A percentile compares a stretch with the other conserved stretches of the same genome.
Evolutionary conservation across 805 yeast genomes (phyloP).

Genomic region (Kuraishia floccosa): DNA sequence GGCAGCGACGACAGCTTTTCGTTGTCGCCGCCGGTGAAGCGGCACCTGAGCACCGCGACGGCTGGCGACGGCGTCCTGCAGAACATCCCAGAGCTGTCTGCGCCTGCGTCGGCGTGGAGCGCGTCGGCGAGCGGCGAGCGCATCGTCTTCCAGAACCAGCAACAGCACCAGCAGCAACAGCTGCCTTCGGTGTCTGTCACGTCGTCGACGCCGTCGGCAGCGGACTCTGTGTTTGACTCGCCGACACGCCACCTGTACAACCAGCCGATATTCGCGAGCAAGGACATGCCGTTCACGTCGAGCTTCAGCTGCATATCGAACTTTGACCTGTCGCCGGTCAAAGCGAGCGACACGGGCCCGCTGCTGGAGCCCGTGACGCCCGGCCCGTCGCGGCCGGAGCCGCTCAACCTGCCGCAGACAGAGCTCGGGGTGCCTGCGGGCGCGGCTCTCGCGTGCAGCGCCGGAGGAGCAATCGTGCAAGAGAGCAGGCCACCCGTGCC

Average conservation of each 20-base stretch:
- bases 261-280: slow-evolving; percentile 21
- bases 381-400: slow-evolving; percentile 10
- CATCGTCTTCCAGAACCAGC: slow-evolving; percentile 14
- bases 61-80: slow-evolving; percentile 7
- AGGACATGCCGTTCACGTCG: slow-evolving; percentile 42
- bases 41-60: too few relatives aligned
- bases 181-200: slow-evolving; percentile 4
- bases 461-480: too few relatives aligned
- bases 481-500: too few relatives aligned
- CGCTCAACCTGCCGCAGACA: too few relatives aligned
- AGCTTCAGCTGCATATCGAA: slow-evolving; percentile 58
- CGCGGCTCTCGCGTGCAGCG: too few relatives aligned
- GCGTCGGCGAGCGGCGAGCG: slow-evolving; percentile 29
- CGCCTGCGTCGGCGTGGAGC: slow-evolving; percentile 27
- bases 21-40: too few relatives aligned
- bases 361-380: slow-evolving; percentile 57
- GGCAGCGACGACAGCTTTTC: too few relatives aligned
- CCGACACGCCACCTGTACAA: too few relatives aligned
- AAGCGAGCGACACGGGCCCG: slow-evolving; percentile 52
- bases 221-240: too few relatives aligned
- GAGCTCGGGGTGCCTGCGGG: slow-evolving; percentile 4
- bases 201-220: slow-evolving; percentile 2
- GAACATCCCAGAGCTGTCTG: slow-evolving; percentile 23
- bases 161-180: too few relatives aligned
- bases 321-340: slow-evolving; percentile 51